Conservation (phyloP, 2,329 filamentous ascomycete species). For the Teratosphaeria gauchensis region DNA sequence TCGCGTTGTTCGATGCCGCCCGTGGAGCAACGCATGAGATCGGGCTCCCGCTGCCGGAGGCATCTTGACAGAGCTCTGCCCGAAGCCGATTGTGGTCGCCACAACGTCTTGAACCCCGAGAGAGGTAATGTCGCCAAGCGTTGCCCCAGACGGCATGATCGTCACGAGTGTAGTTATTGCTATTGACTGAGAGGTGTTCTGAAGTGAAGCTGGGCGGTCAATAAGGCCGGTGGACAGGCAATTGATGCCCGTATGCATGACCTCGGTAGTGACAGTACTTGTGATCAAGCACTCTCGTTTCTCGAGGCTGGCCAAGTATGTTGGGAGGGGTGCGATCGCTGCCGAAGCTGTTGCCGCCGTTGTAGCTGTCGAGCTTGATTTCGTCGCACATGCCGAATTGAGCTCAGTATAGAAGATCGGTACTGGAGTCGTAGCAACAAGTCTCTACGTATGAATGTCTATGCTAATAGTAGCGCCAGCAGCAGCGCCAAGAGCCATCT, state of each 20-base stretch:
- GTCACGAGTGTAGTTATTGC: conserved; percentile 33
- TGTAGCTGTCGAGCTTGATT: conserved; percentile 17
- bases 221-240: conserved; percentile 36
- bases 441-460: conserved; percentile 40
- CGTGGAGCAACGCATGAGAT: neutral
- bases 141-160: conserved; percentile 7
- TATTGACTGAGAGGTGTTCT: conserved; percentile 33
- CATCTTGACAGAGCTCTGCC: neutral
- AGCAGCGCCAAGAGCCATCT: conserved; percentile 43
- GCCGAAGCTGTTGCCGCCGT: conserved; percentile 12
- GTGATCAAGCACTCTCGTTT: conserved; percentile 29
- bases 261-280: conserved; percentile 28
- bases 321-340: neutral
- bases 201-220: conserved; percentile 44
- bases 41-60: neutral
- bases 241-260: conserved; percentile 32
- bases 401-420: conserved; percentile 47
- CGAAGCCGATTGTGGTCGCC: neutral
- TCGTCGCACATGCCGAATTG: conserved; percentile 33
- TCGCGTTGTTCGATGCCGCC: neutral
- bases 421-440: conserved; percentile 35
- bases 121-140: neutral
- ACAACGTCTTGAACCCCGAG: neutral
- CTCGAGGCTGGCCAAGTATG: conserved; percentile 11
- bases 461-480: conserved; percentile 45